phyloP scores from a whole-genome alignment of 805 yeast genomes.

The Candida insectalens region DNA sequence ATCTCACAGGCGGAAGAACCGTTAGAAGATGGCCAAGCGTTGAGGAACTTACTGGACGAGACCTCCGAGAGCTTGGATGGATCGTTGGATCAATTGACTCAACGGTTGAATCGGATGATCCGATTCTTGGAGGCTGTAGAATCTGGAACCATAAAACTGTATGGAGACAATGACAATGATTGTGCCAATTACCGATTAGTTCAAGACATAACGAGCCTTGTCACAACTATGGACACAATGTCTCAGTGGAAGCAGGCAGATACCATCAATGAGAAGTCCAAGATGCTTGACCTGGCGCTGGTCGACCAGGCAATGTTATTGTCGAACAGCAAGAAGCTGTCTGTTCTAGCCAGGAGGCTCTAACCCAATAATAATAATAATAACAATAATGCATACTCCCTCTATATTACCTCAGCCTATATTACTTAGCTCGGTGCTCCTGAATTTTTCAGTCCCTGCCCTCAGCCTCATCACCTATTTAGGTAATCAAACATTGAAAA shows the following conservation, averaged over 20 bases:
- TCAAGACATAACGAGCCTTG: conserved; percentile 7
- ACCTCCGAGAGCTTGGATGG: neutral
- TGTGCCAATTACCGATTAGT: conserved; percentile 4
- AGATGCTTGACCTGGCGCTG: conserved; percentile 1
- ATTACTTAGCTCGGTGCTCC: no score
- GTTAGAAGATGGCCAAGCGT: neutral
- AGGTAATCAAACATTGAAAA: no score
- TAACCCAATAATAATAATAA: no score
- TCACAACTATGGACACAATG: conserved; percentile 5
- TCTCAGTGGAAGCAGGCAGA: neutral
- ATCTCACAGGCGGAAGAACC: conserved; percentile 2
- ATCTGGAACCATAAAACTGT: conserved; percentile 2
- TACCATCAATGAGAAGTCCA: neutral
- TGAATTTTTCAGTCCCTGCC: no score
- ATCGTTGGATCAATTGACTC: conserved; percentile 2
- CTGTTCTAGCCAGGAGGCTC: neutral
- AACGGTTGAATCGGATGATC: conserved; percentile 5
- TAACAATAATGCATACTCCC: no score
- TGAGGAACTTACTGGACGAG: neutral
- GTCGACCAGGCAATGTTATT: neutral
- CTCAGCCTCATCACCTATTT: no score
- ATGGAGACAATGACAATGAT: neutral
- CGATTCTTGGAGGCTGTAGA: conserved; percentile 7
- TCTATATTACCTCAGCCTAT: no score
- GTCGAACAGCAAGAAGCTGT: conserved; percentile 1